Evolutionary conservation across 1,284 basidiomycete species (phyloP).

Genomic region (Fomitopsis pinicola): DNA sequence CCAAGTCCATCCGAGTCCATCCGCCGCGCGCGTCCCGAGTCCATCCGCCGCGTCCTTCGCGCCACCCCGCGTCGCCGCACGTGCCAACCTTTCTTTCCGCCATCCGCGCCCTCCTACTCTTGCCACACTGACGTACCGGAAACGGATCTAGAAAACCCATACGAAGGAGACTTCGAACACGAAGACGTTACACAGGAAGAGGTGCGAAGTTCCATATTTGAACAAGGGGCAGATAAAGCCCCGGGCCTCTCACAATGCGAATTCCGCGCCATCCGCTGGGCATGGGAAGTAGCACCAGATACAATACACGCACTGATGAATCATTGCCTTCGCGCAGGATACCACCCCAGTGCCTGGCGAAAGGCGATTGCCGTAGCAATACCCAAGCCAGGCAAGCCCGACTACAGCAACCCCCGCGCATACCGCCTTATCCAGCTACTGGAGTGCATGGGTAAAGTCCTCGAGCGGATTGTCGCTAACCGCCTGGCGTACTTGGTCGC

Average conservation of each 20-base stretch:
- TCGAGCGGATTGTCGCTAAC: conserved; percentile 11
- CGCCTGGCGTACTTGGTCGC: no score
- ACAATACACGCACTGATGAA: background rate
- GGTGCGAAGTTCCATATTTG: conserved; percentile 9
- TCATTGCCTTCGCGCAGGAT: background rate
- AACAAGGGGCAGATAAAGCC: conserved; percentile 12
- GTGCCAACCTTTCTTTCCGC: no score
- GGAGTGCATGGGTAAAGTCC: conserved; percentile 15
- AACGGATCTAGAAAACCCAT: conserved; percentile 4
- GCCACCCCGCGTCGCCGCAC: no score
- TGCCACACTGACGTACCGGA: background rate
- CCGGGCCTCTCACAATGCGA: conserved; percentile 15
- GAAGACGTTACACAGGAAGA: conserved; percentile 9
- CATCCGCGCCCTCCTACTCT: no score
- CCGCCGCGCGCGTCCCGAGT: no score
- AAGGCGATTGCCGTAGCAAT: background rate
- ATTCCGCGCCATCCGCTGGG: conserved; percentile 13
- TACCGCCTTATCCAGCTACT: conserved; percentile 18
- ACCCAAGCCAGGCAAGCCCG: background rate
- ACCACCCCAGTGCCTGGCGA: conserved; percentile 1
- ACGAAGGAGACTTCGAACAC: background rate
- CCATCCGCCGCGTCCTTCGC: no score
- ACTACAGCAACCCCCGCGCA: conserved; percentile 10
- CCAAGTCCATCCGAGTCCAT: no score
- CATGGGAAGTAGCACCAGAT: conserved; percentile 11